Evolutionary conservation across 768 basidiomycete genomes (phyloP).

Genomic region (Tricholoma sp.): DNA sequence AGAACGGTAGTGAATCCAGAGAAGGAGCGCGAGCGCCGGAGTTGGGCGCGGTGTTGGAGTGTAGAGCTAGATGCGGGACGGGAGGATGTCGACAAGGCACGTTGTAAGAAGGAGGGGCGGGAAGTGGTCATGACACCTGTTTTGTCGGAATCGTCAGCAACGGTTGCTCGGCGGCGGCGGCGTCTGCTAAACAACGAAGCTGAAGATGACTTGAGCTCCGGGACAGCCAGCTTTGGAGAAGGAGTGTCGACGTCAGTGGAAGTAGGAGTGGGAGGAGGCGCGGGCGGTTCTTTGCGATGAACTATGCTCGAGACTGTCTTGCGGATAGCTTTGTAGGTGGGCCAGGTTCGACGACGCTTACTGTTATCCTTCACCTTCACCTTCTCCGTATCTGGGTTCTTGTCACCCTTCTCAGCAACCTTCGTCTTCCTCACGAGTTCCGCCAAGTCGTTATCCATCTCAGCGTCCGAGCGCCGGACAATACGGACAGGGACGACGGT

Average conservation of each 20-base stretch:
- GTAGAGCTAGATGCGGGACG: background rate
- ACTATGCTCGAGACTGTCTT: slow-evolving; percentile 14
- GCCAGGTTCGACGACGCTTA: slow-evolving; percentile 9
- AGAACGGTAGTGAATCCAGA: slow-evolving; percentile 12
- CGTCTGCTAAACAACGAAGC: slow-evolving; percentile 7
- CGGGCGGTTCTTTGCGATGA: slow-evolving; percentile 6
- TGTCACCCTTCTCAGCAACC: background rate
- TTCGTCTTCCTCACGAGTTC: background rate
- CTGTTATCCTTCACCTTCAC: background rate
- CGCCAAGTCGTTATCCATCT: background rate
- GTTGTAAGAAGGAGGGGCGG: background rate
- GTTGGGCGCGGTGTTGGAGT: background rate
- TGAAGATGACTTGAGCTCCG: slow-evolving; percentile 10
- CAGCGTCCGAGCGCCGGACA: slow-evolving; percentile 6
- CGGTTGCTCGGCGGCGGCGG: slow-evolving; percentile 6
- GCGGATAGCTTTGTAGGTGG: slow-evolving; percentile 11
- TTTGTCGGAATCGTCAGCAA: background rate
- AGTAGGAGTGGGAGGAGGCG: background rate
- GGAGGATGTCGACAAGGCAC: background rate
- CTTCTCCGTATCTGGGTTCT: background rate
- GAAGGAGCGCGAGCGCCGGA: slow-evolving; percentile 15
- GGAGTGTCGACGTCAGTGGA: background rate
- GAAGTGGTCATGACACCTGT: background rate
- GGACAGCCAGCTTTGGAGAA: background rate
- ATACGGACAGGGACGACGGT: slow-evolving; percentile 6